Base-by-base conservation (phyloP, 2,329 filamentous ascomycete genomes). In the Cladosporium sp. region DNA sequence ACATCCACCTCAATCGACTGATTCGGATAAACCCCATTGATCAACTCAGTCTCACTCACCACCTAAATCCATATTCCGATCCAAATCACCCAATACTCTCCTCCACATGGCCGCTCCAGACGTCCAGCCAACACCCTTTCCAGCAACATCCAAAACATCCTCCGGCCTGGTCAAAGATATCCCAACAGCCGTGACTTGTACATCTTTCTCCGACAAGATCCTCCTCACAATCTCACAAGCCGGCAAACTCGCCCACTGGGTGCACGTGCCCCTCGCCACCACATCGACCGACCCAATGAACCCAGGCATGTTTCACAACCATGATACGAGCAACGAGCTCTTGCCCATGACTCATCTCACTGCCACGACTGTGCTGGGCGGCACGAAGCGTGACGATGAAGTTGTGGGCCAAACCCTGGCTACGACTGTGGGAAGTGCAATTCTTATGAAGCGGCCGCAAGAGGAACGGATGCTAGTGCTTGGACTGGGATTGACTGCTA, bases 181-280 rank as follows among this genome's bases (percentile, higher is more conserved):
- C 26, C 78, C 84, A 41, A 98, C 95, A 1, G 88, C 92, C 70
- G 89, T 92, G 38, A 88, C 87, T 47, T 85, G 85, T 12, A 83
- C 93, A 64, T 87, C 84, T 72, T 98, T 98, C 79, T 85, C 89
- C 10, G 95, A 98, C 84, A 96, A 92, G 79, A 92, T 99, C 73
- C 81, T 99, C 72, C 82, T 99, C 69, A 97, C 93, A 0, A 85
- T 98, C 67, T 92, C 91, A 0, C 95, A 98, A 80, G 87, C 90
- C 68, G 94, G 93, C 7, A 87, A 90, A 67, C 81, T 98, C 57
- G 91, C 92, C 24, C 95, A 98, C 84, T 99, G 95, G 95, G 93
- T 97, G 24, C 91, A 95, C 81, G 91, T 96, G 0, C 90, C 92
- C 0, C 85, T 96, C 26, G 85, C 87, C n/a, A 85, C 89, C 0